Base-by-base conservation (phyloP, 1,284 basidiomycete species). In the Ganoderma lucidum region DNA sequence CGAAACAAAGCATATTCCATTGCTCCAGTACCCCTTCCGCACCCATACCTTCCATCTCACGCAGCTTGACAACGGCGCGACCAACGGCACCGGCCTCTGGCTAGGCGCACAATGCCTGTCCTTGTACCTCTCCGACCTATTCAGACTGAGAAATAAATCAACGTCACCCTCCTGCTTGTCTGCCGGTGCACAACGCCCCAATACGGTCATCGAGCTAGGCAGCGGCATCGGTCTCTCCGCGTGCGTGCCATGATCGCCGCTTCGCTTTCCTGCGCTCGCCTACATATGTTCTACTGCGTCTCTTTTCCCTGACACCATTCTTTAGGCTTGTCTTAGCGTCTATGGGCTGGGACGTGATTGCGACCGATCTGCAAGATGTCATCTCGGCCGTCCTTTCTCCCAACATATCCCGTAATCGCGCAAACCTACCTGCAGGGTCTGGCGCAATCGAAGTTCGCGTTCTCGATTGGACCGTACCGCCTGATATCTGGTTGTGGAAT, bases 61-160 rank as follows among this genome's bases (percentile, higher is more conserved):
- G 1, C 92, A 93, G 80, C 82, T 79, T 68, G 83, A 89, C 79
- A 84, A 91, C 75, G 88, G 89, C 32, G 76, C 79, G 10, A 88
- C 91, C 53, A 96, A 94, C 71, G 96, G 95, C 23, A 95, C 94
- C n/a, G 90, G 93, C 1, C 87, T 97, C 66, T 97, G 96, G 96
- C 89, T 96, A 66, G 90, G 90, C 53, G 92, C 88, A 0, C 95
- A 96, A 79, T 87, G 91, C 74, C 85, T 96, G 45, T 85, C 92
- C 9, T 78, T 85, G 61, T 94, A 89, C 77, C 84, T 95, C n/a
- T 80, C 83, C 23, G 77, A 81, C 45, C 72, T 78, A 67, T 75
- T 73, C 73, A 76, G 71, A 67, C 75, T 73, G 72, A 76, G 71
- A 62, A 74, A 62, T 67, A 75, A 73, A 63, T 70, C 53, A 42